Conservation (phyloP, 768 basidiomycete species). For the Xerocomellus dryophilus region DNA sequence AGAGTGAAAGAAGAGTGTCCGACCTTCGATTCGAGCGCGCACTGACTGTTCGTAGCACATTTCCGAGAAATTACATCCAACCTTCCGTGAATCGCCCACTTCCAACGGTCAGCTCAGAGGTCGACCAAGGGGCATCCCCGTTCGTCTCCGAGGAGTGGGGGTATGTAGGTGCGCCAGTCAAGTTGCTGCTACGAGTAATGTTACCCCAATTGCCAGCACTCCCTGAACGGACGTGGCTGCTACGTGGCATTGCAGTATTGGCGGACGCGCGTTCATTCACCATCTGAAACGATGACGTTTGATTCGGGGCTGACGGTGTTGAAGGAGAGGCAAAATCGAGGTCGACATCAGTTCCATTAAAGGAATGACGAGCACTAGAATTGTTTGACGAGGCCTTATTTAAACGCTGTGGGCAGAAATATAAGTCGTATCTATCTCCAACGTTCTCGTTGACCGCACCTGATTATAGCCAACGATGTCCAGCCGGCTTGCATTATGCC, state of each 20-base stretch:
- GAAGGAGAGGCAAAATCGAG: conserved; percentile 58
- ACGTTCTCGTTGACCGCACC: conserved; percentile 38
- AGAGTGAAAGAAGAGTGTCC: conserved; percentile 37
- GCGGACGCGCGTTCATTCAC: conserved; percentile 37
- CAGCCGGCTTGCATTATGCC: conserved; percentile 65
- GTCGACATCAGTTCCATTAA: conserved; percentile 68
- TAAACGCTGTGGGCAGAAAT: conserved; percentile 37
- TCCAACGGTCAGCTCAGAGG: conserved; percentile 49
- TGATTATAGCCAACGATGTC: conserved; percentile 74
- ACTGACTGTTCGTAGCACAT: conserved; percentile 2
- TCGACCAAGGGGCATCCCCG: conserved; percentile 57
- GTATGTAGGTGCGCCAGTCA: conserved; percentile 48
- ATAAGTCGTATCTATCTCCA: conserved; percentile 6
- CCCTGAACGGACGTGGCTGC: conserved; percentile 71
- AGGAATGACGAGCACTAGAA: conserved; percentile 66
- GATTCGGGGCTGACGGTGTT: conserved; percentile 46
- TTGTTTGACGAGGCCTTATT: conserved; percentile 47
- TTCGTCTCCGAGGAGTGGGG: conserved; percentile 53
- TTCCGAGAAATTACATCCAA: conserved; percentile 29
- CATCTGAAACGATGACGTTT: conserved; percentile 39
- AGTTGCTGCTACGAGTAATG: conserved; percentile 52
- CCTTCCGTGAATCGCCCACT: conserved; percentile 56
- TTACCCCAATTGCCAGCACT: conserved; percentile 80
- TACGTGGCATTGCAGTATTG: conserved; percentile 40
- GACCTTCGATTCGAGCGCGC: conserved; percentile 30